Evolutionary conservation across 2,329 filamentous ascomycete genomes (phyloP), one percentile per base, ranked within the genome.

Genomic region (Ophiostoma ulmi): DNA sequence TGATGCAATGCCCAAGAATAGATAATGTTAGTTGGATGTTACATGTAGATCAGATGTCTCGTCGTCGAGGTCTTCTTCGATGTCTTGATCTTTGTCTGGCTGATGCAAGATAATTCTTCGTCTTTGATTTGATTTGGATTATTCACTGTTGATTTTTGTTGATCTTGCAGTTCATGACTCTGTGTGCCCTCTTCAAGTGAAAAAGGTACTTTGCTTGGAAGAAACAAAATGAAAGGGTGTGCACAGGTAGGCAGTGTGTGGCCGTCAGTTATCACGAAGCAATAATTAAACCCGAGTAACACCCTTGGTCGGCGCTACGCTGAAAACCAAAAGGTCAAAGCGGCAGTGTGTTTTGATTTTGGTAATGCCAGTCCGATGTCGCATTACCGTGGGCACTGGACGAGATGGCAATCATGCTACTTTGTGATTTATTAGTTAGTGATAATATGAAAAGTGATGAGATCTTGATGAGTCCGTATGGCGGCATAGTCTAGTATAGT

Each of bases 171-270:
- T 1, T 39, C 38, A 39, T 39, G 13, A 13, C 38, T 31, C 31
- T 3, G 31, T 39, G 13, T 13, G 10, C 38, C 38, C 10, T 44
- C 17, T 20, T 20, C 17, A 48, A 48, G 44, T 48, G 52, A 26
- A 26, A 58, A 26, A 26, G n/a, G n/a, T 13, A 44, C 14, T 3
- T 26, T 26, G 52, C 10, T 11, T 13, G 10, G 52, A 22, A 58
- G n/a, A 58, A 55, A 58, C 52, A 58, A 26, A 58, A 58, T 22
- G 22, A 58, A 58, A 26, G 52, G 52, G 22, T 48, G 44, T 48
- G 44, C 44, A 17, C 44, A 48, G 44, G 44, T 48, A 20, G 17
- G 44, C 44, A 48, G 44, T 48, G 44, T 31, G 17, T 48, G 44
- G 14, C 14, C 41, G 14, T 20, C 5, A 17, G 41, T 14, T 14